These are phyloP conservation scores for Metschnikowia henanensis DNA, from an alignment of 805 yeast species.

Conservation along the genomic window DNA sequence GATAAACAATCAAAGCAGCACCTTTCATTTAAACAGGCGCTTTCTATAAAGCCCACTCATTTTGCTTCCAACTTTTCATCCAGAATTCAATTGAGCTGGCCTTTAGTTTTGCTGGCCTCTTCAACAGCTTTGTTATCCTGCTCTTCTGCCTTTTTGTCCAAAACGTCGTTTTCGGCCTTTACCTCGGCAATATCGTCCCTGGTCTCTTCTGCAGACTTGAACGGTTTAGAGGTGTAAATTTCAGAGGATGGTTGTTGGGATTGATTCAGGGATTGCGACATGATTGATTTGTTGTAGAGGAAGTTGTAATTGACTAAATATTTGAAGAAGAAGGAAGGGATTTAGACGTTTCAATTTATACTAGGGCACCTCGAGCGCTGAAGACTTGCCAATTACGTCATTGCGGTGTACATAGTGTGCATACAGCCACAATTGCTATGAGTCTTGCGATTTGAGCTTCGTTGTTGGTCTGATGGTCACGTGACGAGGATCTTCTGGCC, in stretches of 20 bases:
- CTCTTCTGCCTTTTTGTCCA: background rate
- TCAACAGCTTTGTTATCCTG: background rate
- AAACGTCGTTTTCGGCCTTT: background rate
- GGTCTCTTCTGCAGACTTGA: background rate
- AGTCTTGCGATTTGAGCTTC: too few relatives aligned
- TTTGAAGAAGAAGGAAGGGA: too few relatives aligned
- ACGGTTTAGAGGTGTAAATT: background rate
- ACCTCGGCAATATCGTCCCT: background rate
- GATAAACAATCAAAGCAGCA: too few relatives aligned
- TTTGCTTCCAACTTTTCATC: too few relatives aligned
- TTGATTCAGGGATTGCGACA: background rate
- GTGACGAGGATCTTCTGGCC: too few relatives aligned
- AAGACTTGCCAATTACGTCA: background rate
- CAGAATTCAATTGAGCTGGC: background rate
- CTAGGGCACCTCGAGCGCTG: too few relatives aligned
- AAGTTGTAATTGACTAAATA: too few relatives aligned
- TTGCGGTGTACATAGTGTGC: background rate
- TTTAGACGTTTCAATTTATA: too few relatives aligned
- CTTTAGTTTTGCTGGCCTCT: background rate
- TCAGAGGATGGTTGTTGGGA: background rate
- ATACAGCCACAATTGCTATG: background rate
- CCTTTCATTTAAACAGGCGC: too few relatives aligned
- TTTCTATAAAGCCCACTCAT: too few relatives aligned
- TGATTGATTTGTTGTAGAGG: too few relatives aligned
- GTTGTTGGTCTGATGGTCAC: too few relatives aligned